Evolutionary conservation across 768 basidiomycete genomes (phyloP), one percentile per base, ranked within the genome.

Genomic region (Tricholoma furcatifolium): DNA sequence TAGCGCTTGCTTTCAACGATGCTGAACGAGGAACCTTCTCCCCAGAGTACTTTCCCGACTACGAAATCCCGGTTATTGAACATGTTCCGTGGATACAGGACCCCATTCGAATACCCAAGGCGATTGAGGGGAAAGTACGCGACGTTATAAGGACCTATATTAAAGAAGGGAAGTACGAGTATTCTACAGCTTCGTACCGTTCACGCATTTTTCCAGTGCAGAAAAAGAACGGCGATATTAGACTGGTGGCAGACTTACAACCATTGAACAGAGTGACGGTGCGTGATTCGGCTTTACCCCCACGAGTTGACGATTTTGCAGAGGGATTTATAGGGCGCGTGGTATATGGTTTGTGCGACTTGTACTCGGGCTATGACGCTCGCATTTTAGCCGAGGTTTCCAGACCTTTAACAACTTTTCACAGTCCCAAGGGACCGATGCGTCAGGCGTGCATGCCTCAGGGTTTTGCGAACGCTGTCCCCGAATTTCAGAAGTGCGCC

Each of bases 291-390:
- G 30, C 61, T 70, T 32, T 70, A 1, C 62, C 63, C 0, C 70
- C 70, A n/a, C n/a, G n/a, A n/a, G n/a, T n/a, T n/a, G n/a, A n/a
- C n/a, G n/a, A n/a, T n/a, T n/a, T n/a, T n/a, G 65, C 54, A 10
- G 67, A 61, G 43, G 49, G 32, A 35, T 67, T 60, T 47, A 62
- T 51, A 12, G 68, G 54, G 0, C 56, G 63, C 9, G 31, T 60
- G 0, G 59, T 65, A 15, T 65, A 67, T 41, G 58, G 64, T 0
- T 48, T 66, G 0, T 43, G 61, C 1, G 69, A 73, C 42, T 47
- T 73, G 7, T 69, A 62, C 41, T 58, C 66, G 1, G 72, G 72
- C 2, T 73, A 68, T 40, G 67, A 77, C 43, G 65, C 66, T 0
- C 53, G 66, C 0, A 46, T 47, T 0, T 57, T 76, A 0, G 59